Percentiles rank a stretch among this genome's conserved stretches.
These are phyloP conservation scores for Chaetomium cochliodes DNA, from an alignment of 495 filamentous ascomycete species.

Conservation along the genomic window DNA sequence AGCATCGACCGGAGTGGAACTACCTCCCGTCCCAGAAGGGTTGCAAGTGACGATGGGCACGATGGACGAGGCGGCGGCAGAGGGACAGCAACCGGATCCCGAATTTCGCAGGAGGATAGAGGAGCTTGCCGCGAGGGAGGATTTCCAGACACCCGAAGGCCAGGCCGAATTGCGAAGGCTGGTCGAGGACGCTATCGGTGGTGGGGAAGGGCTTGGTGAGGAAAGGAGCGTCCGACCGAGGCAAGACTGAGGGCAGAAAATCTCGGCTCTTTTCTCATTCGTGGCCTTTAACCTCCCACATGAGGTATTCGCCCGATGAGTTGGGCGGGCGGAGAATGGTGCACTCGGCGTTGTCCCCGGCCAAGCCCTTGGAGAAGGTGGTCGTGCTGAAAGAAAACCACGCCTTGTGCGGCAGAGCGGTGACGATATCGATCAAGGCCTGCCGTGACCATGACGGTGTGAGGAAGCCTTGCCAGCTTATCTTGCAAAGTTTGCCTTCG, in stretches of 20 bases:
- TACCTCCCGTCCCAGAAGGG: constrained; percentile 62
- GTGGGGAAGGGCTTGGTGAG: constrained; percentile 50
- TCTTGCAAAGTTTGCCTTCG: constrained; percentile 43
- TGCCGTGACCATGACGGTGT: constrained; percentile 47
- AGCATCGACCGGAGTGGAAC: constrained; percentile 6
- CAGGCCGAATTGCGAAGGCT: constrained; percentile 68
- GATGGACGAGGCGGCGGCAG: constrained; percentile 60
- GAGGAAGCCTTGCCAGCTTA: constrained; percentile 56
- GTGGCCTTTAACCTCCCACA: constrained; percentile 53
- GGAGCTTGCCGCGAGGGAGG: constrained; percentile 66
- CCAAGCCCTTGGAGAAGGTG: constrained; percentile 46
- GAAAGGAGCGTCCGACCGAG: constrained; percentile 63
- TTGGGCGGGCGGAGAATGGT: constrained; percentile 49
- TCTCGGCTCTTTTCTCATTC: constrained; percentile 34
- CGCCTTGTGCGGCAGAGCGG: constrained; percentile 39
- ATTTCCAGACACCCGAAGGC: constrained; percentile 68
- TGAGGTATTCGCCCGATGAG: constrained; percentile 48
- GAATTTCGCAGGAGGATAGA: constrained; percentile 75
- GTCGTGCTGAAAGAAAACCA: constrained; percentile 54
- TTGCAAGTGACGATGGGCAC: constrained; percentile 66
- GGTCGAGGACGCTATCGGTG: constrained; percentile 63
- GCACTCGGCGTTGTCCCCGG: constrained; percentile 45
- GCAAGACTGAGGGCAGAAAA: constrained; percentile 45
- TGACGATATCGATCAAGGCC: constrained; percentile 42
- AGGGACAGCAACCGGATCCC: constrained; percentile 59